Evolutionary conservation across 805 yeast genomes (phyloP), one percentile per base, ranked within the genome.

Genomic region (Suhomyces kilbournensis): DNA sequence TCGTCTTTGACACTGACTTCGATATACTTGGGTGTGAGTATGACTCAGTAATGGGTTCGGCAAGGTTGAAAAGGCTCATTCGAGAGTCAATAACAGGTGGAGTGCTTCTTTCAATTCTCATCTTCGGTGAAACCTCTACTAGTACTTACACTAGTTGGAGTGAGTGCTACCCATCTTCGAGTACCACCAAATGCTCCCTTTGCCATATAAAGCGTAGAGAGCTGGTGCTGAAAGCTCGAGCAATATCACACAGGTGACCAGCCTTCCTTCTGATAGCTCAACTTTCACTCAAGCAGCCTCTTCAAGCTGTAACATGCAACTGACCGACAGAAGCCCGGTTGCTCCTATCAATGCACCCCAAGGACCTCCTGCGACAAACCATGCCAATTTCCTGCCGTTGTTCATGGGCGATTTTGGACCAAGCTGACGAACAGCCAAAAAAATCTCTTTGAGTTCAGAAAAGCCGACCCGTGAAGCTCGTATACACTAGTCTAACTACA

Each of bases 1-100:
- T 88, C 55, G 96, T 90, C 7, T 84, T 89, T 2, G 76, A 80
- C 19, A 78, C 83, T 53, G 85, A 96, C 0, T 88, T 84, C 68
- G 96, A 90, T 65, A 71, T 90, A 26, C 83, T 82, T n/a, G 77
- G 86, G 14, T 74, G 86, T 56, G 85, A 83, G 52, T 64, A 90
- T 45, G 96, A 90, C 57, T 88, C 15, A 71, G 80, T 3, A 81
- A 84, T 60, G 83, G 86, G 45, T 49, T 77, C 7, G 78, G 72
- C 50, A 80, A 76, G 52, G 32, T 54, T 3, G 42, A 23, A 19
- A 32, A 49, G 19, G 56, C 55, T 7, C 62, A 57, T 14, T 60
- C 61, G 22, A 38, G 58, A n/a, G 60, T 63, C 8, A 81, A 80
- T 0, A 71, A 77, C 19, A 80, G 83, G 62, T 85, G 90, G 90